Evolutionary conservation across 441 rosid species (phyloP), one percentile per base, ranked within the genome.

Genomic region (Bruguiera hainesii): DNA sequence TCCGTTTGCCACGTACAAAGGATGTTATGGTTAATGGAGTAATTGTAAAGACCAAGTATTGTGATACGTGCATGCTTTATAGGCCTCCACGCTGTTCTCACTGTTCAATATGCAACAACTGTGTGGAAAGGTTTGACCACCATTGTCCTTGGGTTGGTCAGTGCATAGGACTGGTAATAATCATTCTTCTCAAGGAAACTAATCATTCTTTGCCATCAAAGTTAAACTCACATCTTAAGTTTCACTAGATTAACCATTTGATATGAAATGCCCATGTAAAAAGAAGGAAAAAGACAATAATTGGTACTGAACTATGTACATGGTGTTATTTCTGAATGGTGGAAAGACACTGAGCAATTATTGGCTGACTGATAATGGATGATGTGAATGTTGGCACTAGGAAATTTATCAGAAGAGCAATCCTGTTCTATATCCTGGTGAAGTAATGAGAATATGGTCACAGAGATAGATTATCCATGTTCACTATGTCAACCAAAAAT

Each of bases 111-210:
- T 89, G 98, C 83, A 91, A 94, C 66, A 94, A 91, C 77, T 95
- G 98, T 61, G 96, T 95, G 33, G 81, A 95, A 63, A 85, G 85
- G 61, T 95, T 95, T 49, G 99, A 95, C 74, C 99, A 95, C 68
- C 98, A 95, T 80, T 95, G 99, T 78, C 99, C 98, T 72, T 95
- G 99, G 99, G 93, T 95, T 74, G 98, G 99, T 68, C 99, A 95
- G 67, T 95, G 99, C 75, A 87, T 95, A 71, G 99, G 99, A 74
- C 71, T 81, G 91, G 99, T 95, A 90, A 81, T 61, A 29, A 26
- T 49, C 26, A 39, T 70, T 72, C 50, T 66, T 66, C 68, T 56
- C 1, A 48, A 9, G 33, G 48, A 42, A 42, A 42, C 48, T 13
- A 42, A 13, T 13, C 16, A 13, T 42, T 42, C 16, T 42, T 42